Conservation (phyloP, 352 stramenopile genomes). For the Elongisporangium anandrum region DNA sequence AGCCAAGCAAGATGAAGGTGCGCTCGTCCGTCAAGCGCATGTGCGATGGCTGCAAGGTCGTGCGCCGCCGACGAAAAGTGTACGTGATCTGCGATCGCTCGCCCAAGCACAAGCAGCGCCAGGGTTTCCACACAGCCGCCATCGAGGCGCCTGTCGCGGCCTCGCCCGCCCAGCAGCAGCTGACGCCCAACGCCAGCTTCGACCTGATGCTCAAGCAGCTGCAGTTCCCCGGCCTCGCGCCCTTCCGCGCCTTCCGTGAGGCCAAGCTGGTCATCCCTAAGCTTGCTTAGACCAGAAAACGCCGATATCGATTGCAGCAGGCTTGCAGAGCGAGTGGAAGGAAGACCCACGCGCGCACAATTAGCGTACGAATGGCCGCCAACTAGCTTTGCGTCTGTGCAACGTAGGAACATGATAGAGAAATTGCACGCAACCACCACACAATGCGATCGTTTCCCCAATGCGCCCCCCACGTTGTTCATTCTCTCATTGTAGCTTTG, state of each 20-base stretch:
- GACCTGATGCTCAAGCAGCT: slow-evolving; percentile 91
- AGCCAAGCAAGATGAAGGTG: slow-evolving; percentile 81
- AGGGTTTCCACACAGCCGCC: slow-evolving; percentile 86
- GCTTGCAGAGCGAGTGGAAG: neutral
- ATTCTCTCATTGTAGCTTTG: neutral
- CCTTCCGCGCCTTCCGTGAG: slow-evolving; percentile 79
- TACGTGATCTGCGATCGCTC: slow-evolving; percentile 91
- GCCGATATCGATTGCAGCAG: neutral
- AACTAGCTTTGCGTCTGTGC: neutral
- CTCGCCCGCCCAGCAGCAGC: slow-evolving; percentile 23
- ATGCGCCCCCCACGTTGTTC: neutral
- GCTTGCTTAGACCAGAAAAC: slow-evolving; percentile 30
- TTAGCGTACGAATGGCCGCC: neutral
- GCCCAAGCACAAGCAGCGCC: slow-evolving; percentile 92
- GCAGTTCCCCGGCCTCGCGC: slow-evolving; percentile 85
- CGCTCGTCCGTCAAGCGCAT: slow-evolving; percentile 89
- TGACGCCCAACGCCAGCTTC: slow-evolving; percentile 92
- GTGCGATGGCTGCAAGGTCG: slow-evolving; percentile 91
- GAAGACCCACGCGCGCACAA: too few relatives aligned
- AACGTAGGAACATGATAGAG: neutral
- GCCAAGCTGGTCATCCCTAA: slow-evolving; percentile 68
- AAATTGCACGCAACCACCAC: neutral
- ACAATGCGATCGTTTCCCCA: neutral
- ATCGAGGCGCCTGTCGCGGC: slow-evolving; percentile 21
- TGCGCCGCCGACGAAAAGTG: slow-evolving; percentile 79